Evolutionary conservation across 495 filamentous ascomycete species (phyloP).

Genomic region (Neurospora sp.): DNA sequence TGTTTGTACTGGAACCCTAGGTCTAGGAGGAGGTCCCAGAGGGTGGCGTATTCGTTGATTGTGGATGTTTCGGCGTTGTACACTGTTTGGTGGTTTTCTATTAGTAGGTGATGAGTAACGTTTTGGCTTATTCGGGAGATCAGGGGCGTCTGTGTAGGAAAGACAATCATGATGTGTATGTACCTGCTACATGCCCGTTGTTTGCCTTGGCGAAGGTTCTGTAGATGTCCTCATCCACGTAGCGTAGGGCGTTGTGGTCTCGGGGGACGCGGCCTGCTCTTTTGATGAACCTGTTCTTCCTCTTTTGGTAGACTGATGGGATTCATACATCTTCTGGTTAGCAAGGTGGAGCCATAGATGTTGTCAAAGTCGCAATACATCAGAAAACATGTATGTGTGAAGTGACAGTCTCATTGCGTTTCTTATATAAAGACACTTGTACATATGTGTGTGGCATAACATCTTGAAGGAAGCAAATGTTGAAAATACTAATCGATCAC

Average conservation of each 20-base stretch:
- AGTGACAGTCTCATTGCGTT: no score
- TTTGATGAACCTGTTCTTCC: background rate
- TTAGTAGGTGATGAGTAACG: background rate
- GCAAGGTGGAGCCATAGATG: background rate
- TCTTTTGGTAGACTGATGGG: background rate
- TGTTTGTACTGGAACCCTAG: background rate
- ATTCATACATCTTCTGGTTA: background rate
- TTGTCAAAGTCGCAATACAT: background rate
- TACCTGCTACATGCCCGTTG: slow-evolving; percentile 17
- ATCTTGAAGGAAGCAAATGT: background rate
- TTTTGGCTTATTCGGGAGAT: background rate
- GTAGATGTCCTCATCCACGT: background rate
- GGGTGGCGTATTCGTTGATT: slow-evolving; percentile 18
- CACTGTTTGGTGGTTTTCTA: slow-evolving; percentile 1
- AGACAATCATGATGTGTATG: background rate
- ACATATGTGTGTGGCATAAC: background rate
- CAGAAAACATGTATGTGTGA: no score
- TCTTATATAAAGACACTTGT: background rate
- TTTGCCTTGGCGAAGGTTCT: slow-evolving; percentile 13
- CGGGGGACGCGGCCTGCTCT: slow-evolving; percentile 9
- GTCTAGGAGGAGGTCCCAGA: slow-evolving; percentile 3
- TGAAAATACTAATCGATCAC: background rate
- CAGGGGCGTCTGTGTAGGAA: background rate
- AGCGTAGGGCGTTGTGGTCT: slow-evolving; percentile 3
- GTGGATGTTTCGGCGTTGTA: slow-evolving; percentile 10